Evolutionary conservation across 1,284 basidiomycete species (phyloP).

Genomic region (Anthracocystis panici-leucophaei): DNA sequence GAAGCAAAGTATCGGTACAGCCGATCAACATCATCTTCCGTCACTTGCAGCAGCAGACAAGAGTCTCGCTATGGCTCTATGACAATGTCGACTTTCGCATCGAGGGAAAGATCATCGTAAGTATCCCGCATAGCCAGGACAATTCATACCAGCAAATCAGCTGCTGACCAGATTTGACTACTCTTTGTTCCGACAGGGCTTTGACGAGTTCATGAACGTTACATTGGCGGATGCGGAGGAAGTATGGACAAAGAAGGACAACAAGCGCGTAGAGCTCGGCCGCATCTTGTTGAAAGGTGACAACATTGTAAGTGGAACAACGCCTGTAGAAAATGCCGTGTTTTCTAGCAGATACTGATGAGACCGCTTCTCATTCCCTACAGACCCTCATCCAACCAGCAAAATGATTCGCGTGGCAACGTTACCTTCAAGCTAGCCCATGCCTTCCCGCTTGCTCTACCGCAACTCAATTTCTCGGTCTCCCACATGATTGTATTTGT

Average conservation of each 20-base stretch:
- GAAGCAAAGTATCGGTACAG: slow-evolving; percentile 63
- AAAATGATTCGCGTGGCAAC: slow-evolving; percentile 22
- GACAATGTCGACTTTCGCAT: slow-evolving; percentile 97
- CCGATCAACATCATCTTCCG: slow-evolving; percentile 93
- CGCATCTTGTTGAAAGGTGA: slow-evolving; percentile 65
- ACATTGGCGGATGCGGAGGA: slow-evolving; percentile 95
- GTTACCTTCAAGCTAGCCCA: not conserved
- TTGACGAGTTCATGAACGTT: slow-evolving; percentile 99
- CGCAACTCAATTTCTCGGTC: not conserved
- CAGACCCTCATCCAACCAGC: slow-evolving; percentile 65
- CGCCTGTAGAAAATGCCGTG: not conserved
- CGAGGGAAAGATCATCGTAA: slow-evolving; percentile 87
- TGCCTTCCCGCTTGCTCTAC: not conserved
- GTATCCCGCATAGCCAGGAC: slow-evolving; percentile 7
- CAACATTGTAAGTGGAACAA: slow-evolving; percentile 57
- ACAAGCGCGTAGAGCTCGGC: slow-evolving; percentile 61
- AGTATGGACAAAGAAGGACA: slow-evolving; percentile 74
- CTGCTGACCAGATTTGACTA: slow-evolving; percentile 7
- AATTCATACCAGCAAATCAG: not conserved
- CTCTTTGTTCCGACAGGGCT: slow-evolving; percentile 76
- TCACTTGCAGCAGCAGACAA: slow-evolving; percentile 91
- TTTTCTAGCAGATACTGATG: not conserved
- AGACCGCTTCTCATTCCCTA: not conserved
- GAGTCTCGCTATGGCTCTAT: slow-evolving; percentile 94
- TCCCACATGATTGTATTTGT: slow-evolving; percentile 29